Evolutionary conservation across 768 basidiomycete genomes (phyloP), one percentile per base, ranked within the genome.

Genomic region (Kwoniella sp.): DNA sequence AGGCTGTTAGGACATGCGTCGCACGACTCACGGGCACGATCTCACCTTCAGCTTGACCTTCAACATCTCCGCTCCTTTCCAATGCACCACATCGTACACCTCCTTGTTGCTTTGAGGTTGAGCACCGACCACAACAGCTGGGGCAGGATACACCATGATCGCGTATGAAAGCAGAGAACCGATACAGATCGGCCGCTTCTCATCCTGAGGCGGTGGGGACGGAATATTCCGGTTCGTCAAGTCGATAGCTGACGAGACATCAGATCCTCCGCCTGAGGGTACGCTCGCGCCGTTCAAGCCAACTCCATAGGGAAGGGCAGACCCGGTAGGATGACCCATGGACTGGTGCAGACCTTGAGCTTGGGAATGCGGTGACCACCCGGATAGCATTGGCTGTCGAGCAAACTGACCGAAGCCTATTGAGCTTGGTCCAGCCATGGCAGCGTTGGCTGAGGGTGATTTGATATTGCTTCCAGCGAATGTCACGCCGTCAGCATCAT

Each of bases 1-100:
- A 19, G 37, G 15, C 23, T 1, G 22, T 22, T 28, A 41, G 10
- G 17, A 6, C 31, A 3, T n/a, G 11, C 7, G 3, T 22, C 20
- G 5, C 22, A 7, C 11, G 17, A 28, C 17, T 45, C 36, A 23
- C 3, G 29, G 17, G 6, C 22, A 40, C 33, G 33, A 33, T 46
- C 64, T 40, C 42, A 70, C 71, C 54, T 73, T 73, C 20, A 73
- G 57, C 54, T 64, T 69, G 26, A 73, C 64, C 42, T 60, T 64
- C 10, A 70, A 15, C 25, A 67, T 44, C 50, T 70, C 68, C 15
- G 58, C 58, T 7, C 61, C 65, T 27, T 52, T 34, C 32, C 50
- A 64, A 9, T 51, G 5, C 5, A 68, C 63, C 7, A 66, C 40
- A 25, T 61, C 54, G 22, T 45, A 63, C 31, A 28, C 41, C 44